Base-by-base conservation (phyloP, 2,329 filamentous ascomycete species). In the Nannizziopsis barbatae region DNA sequence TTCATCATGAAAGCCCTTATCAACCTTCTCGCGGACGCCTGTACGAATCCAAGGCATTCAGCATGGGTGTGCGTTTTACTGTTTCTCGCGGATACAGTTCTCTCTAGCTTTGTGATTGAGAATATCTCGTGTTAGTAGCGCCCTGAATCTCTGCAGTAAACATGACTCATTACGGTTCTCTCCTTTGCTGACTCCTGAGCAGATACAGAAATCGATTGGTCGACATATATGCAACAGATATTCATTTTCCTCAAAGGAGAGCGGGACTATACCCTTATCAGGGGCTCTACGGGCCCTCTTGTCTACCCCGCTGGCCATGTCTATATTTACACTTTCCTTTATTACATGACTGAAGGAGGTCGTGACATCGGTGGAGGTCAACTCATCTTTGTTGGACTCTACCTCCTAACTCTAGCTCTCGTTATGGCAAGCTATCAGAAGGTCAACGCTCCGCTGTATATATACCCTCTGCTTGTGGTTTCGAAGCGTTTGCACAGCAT, bases 191-290 rank as follows among this genome's bases (percentile, higher is more conserved):
- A 17, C n/a, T 14, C 7, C 5, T 17, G 35, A 31, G 38, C 56
- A 86, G 92, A 98, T 64, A 98, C 92, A 38, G 92, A 98, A 67
- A 98, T 98, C 61, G 92, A 98, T 69, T 98, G 90, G 90, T 77
- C 76, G 51, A 87, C 92, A 0, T 98, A 98, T 67, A 96, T 98
- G 89, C 77, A 95, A 64, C 92, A 98, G 61, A 75, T 96, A 39
- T 69, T 76, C 36, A 81, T 89, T 57, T 92, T 84, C 60, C 70
- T 89, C 40, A 74, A 78, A 14, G 92, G 92, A 60, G 89, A 96
- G 71, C 80, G 85, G 62, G 83, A 95, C 66, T 98, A 98, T 66
- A 79, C 79, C 52, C 76, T 81, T 50, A 89, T 98, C 62, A 77
- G 83, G 61, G 92, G 92, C 57, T 83, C 80, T 51, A 98, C 92